Evolutionary conservation across 352 stramenopile species (phyloP).

Genomic region (Poterioochromonas sp.): DNA sequence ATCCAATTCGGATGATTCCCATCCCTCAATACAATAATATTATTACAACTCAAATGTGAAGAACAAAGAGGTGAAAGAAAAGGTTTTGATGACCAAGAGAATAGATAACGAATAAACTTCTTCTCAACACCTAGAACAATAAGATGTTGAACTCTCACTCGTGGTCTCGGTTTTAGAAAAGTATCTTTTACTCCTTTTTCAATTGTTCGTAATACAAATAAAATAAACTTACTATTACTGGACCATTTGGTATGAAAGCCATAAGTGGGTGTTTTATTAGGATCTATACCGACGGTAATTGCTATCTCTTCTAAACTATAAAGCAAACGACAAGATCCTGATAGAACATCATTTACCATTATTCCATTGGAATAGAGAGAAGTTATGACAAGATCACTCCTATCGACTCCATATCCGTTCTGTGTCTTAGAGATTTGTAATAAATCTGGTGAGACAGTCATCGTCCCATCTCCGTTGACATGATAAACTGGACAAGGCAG

Average conservation of each 20-base stretch:
- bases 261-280: neutral
- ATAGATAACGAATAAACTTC: neutral
- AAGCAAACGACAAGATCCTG: neutral
- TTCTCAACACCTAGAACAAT: neutral
- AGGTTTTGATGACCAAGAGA: conserved; percentile 9
- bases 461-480: neutral
- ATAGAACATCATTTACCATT: neutral
- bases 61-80: too few relatives aligned
- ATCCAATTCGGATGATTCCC: conserved; percentile 30
- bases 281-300: neutral
- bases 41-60: neutral
- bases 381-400: neutral
- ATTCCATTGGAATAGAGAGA: neutral
- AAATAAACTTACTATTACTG: neutral
- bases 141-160: conserved; percentile 4
- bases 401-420: conserved; percentile 9
- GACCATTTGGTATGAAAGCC: conserved; percentile 27
- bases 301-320: neutral
- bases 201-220: conserved; percentile 25
- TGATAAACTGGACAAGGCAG: conserved; percentile 25
- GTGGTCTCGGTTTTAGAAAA: neutral
- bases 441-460: neutral
- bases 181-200: neutral
- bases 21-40: neutral
- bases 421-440: neutral